Evolutionary conservation across 2,329 filamentous ascomycete species (phyloP).

Genomic region (Pseudogymnoascus sp.): DNA sequence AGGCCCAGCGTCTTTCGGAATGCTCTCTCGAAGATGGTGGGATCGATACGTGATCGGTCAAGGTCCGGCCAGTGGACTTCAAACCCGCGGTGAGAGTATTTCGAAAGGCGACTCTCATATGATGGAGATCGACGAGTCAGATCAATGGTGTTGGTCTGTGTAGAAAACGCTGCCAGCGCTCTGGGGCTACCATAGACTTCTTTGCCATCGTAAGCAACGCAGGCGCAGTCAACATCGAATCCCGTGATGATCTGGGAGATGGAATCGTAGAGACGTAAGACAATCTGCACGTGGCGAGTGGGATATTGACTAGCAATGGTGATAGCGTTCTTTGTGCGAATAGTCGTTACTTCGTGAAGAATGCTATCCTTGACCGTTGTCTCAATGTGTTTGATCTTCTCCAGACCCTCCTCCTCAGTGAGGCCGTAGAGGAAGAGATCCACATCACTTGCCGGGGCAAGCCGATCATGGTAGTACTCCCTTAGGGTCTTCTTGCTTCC

Average conservation of each 20-base stretch:
- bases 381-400: conserved; percentile 82
- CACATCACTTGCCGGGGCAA: conserved; percentile 78
- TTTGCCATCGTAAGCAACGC: conserved; percentile 70
- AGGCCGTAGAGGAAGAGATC: conserved; percentile 80
- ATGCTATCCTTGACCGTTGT: conserved; percentile 66
- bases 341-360: conserved; percentile 72
- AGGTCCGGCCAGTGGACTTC: conserved; percentile 74
- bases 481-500: conserved; percentile 55
- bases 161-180: conserved; percentile 70
- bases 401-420: conserved; percentile 65
- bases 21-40: conserved; percentile 78
- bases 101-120: conserved; percentile 79
- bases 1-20: conserved; percentile 70
- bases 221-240: conserved; percentile 81
- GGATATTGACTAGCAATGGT: conserved; percentile 82
- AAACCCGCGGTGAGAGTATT: conserved; percentile 78
- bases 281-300: conserved; percentile 74
- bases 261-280: conserved; percentile 77
- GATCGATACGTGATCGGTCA: conserved; percentile 68
- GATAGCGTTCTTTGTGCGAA: conserved; percentile 79
- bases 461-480: conserved; percentile 73
- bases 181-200: conserved; percentile 75
- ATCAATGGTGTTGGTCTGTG: conserved; percentile 74
- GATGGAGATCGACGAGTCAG: conserved; percentile 73
- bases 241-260: conserved; percentile 78